phyloP scores from a whole-genome alignment of 2,329 filamentous ascomycete genomes.

The Colletotrichum endophyticum region DNA sequence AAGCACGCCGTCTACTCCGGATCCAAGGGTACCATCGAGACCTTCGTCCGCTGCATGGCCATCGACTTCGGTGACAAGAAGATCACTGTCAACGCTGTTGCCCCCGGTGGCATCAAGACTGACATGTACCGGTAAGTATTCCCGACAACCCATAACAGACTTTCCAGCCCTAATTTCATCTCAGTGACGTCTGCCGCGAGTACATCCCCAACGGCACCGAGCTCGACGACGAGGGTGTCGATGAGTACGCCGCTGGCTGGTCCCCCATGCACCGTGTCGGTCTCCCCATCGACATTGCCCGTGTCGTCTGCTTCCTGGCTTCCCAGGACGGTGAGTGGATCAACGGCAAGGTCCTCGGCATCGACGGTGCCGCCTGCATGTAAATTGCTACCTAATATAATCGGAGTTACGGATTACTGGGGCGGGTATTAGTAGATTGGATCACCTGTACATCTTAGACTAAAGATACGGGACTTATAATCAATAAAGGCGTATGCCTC shows the following conservation, averaged over 20 bases:
- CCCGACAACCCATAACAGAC: neutral
- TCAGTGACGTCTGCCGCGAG: constrained; percentile 61
- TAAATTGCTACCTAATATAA: constrained; percentile 5
- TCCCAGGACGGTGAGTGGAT: constrained; percentile 53
- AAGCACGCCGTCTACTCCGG: constrained; percentile 77
- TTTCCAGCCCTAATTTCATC: neutral
- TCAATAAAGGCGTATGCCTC: constrained; percentile 7
- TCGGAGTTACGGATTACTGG: neutral
- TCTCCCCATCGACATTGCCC: constrained; percentile 71
- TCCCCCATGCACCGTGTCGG: constrained; percentile 69
- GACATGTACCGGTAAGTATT: neutral
- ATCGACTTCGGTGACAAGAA: constrained; percentile 71
- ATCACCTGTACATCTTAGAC: constrained; percentile 14
- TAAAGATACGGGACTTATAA: neutral
- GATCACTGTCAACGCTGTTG: constrained; percentile 71
- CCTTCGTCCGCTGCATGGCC: constrained; percentile 77
- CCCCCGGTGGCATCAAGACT: constrained; percentile 70
- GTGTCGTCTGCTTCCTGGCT: constrained; percentile 62
- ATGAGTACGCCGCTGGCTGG: constrained; percentile 48
- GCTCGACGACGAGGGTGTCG: constrained; percentile 62
- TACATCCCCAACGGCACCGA: constrained; percentile 65
- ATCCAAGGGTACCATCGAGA: constrained; percentile 78
- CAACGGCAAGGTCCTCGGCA: constrained; percentile 43
- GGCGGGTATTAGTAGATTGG: constrained; percentile 4
- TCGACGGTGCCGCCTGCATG: constrained; percentile 24